These are phyloP conservation scores for Sclerospora graminicola DNA, from an alignment of 352 stramenopile species.

Conservation along the genomic window DNA sequence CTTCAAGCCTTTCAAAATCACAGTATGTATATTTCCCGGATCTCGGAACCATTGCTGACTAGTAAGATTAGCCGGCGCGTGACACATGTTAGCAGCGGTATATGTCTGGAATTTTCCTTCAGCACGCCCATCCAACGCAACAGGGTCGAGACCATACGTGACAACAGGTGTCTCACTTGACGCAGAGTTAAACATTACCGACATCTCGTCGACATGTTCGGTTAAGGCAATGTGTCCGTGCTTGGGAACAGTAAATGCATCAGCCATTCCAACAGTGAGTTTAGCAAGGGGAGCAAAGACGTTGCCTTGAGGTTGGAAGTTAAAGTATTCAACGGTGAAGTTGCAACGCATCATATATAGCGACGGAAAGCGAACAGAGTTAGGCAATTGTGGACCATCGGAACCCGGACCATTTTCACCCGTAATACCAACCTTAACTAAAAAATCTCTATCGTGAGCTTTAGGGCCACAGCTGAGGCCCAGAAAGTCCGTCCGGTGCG, in stretches of 20 bases:
- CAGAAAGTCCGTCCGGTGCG: constrained; percentile 54
- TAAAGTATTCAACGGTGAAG: constrained; percentile 53
- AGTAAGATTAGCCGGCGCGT: constrained; percentile 45
- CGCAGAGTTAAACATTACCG: constrained; percentile 70
- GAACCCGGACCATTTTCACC: constrained; percentile 14
- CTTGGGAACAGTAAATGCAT: constrained; percentile 47
- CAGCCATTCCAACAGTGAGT: constrained; percentile 38
- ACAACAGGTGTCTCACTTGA: constrained; percentile 40
- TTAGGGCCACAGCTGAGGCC: constrained; percentile 59
- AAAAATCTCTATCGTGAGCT: constrained; percentile 35
- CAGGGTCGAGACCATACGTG: constrained; percentile 27
- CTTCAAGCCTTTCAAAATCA: constrained; percentile 43
- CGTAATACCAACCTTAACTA: constrained; percentile 29
- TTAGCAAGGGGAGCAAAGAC: constrained; percentile 28
- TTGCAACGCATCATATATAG: constrained; percentile 76
- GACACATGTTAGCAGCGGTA: constrained; percentile 52
- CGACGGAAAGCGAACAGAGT: constrained; percentile 47
- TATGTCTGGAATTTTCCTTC: constrained; percentile 52
- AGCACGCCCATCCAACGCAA: constrained; percentile 15
- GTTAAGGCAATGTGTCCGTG: constrained; percentile 67
- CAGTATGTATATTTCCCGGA: constrained; percentile 70
- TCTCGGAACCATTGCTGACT: constrained; percentile 64
- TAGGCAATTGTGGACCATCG: constrained; percentile 11
- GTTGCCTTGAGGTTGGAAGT: constrained; percentile 35
- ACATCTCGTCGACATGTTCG: constrained; percentile 46